Percentiles rank a stretch among this genome's conserved stretches.
phyloP scores from a whole-genome alignment of 2,329 filamentous ascomycete genomes.

The Claviceps maximensis region DNA sequence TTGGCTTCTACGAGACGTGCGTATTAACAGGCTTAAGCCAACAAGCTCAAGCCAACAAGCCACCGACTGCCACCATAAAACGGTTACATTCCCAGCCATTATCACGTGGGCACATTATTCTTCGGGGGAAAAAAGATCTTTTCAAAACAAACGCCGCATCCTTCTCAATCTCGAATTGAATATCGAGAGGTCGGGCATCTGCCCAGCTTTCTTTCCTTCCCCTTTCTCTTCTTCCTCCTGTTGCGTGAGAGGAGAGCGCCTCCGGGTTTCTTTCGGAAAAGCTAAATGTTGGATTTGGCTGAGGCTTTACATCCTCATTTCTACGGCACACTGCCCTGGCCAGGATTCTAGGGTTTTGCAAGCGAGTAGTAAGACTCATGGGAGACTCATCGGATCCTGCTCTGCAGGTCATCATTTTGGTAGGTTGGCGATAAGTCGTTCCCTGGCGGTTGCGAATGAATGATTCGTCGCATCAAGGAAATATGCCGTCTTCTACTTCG shows the following conservation, averaged over 20 bases:
- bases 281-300: not conserved
- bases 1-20: not conserved
- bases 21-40: not conserved
- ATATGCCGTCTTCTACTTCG: not conserved
- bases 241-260: not conserved
- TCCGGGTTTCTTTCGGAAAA: not conserved
- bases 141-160: not conserved
- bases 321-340: not conserved
- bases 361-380: conserved; percentile 14
- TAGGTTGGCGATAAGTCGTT: conserved; percentile 17
- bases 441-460: not conserved
- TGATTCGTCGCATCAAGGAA: not conserved
- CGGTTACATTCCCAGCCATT: not conserved
- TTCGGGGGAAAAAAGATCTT: not conserved
- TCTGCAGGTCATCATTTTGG: conserved; percentile 63
- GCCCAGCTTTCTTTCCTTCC: not conserved
- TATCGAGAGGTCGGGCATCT: not conserved
- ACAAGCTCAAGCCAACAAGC: too few species aligned
- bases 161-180: not conserved
- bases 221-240: too few species aligned
- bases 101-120: not conserved
- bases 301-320: not conserved
- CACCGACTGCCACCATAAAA: conserved; percentile 1
- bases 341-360: not conserved
- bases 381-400: conserved; percentile 28